Evolutionary conservation across 768 basidiomycete species (phyloP).

Genomic region (Tricholoma furcatifolium): DNA sequence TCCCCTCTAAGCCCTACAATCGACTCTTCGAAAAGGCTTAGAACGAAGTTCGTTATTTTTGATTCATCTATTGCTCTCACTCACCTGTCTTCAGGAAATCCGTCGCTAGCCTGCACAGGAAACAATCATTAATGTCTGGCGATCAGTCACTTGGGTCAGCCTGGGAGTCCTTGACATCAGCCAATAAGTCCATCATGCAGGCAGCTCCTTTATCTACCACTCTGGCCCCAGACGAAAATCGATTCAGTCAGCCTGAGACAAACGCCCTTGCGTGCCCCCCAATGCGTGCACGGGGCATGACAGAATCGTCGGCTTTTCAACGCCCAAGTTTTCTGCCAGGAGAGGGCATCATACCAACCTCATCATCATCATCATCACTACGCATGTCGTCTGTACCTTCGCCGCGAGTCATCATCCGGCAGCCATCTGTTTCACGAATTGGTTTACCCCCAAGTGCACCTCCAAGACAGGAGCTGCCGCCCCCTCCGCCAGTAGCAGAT

Average conservation of each 20-base stretch:
- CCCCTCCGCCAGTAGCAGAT: conserved; percentile 32
- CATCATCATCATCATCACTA: conserved; percentile 13
- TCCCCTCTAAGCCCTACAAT: conserved; percentile 16
- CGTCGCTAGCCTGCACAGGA: conserved; percentile 25
- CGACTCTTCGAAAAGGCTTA: conserved; percentile 9
- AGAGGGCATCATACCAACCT: conserved; percentile 6
- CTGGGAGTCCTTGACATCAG: conserved; percentile 23
- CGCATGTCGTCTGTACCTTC: conserved; percentile 19
- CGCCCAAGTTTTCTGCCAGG: conserved; percentile 31
- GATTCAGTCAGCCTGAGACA: conserved; percentile 32
- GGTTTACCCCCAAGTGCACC: conserved; percentile 47
- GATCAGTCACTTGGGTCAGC: conserved; percentile 20
- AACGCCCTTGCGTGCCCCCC: conserved; percentile 33
- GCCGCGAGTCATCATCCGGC: conserved; percentile 39
- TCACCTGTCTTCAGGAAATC: conserved; percentile 24
- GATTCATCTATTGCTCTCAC: conserved; percentile 1
- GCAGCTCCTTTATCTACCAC: conserved; percentile 31
- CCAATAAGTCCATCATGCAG: conserved; percentile 17
- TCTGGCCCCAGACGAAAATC: conserved; percentile 26
- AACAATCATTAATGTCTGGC: conserved; percentile 18
- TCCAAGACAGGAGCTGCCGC: conserved; percentile 46
- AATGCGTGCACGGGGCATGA: conserved; percentile 49
- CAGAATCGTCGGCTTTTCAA: conserved; percentile 34
- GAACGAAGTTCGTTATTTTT: conserved; percentile 15
- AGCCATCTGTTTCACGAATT: conserved; percentile 41